A percentile compares a stretch with the other conserved stretches of the same genome.
Evolutionary conservation across 2,329 filamentous ascomycete species (phyloP).

Genomic region (Xylariaceae sp.): DNA sequence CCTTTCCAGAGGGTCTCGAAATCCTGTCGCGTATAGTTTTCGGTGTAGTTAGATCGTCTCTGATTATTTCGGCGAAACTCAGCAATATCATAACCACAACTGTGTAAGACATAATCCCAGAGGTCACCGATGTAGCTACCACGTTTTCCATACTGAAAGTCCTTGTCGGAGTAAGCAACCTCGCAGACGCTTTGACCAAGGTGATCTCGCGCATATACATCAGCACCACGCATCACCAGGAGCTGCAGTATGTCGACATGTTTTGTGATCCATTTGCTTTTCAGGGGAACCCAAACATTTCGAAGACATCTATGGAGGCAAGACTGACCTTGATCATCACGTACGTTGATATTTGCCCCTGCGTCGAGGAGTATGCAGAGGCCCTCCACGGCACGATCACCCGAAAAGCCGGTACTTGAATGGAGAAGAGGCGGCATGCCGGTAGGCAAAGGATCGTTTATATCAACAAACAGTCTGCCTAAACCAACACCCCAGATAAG

Average conservation of each 20-base stretch:
- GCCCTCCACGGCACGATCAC: neutral
- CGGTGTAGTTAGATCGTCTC: neutral
- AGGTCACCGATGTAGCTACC: conserved; percentile 4
- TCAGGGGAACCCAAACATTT: neutral
- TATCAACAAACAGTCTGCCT: too few relatives aligned
- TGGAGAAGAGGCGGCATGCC: too few relatives aligned
- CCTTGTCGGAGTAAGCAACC: neutral
- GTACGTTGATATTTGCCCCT: neutral
- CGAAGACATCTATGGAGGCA: neutral
- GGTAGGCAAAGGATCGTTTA: too few relatives aligned
- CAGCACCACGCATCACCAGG: neutral
- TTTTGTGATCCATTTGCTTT: neutral
- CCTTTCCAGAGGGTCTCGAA: conserved; percentile 11
- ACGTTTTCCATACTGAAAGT: too few relatives aligned
- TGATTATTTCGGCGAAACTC: neutral
- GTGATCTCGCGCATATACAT: neutral
- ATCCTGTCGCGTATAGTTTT: neutral
- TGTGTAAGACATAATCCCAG: conserved; percentile 7
- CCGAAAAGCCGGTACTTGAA: too few relatives aligned
- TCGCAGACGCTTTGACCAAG: conserved; percentile 1
- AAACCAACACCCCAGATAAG: too few relatives aligned
- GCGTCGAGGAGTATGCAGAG: neutral
- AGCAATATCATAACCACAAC: neutral
- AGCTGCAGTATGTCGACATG: neutral
- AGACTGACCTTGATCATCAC: neutral